A percentile compares a stretch with the other conserved stretches of the same genome.
Evolutionary conservation across 2,329 filamentous ascomycete species (phyloP).

Genomic region (Colletotrichum siamense): DNA sequence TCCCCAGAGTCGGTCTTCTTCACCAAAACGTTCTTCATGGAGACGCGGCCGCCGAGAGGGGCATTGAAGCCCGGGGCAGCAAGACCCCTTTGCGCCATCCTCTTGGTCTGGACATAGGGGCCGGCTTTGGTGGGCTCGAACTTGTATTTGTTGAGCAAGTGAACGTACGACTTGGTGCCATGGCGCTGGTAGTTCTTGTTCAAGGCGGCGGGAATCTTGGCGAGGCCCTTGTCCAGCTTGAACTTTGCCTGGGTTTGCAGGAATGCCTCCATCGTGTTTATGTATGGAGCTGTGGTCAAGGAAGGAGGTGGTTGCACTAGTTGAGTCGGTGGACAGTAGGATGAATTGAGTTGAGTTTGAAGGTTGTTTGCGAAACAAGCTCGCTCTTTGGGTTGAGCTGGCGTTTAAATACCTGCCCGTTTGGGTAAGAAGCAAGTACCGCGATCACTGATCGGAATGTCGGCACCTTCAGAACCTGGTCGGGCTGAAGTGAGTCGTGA

Average conservation of each 20-base stretch:
- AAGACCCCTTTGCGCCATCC: constrained; percentile 18
- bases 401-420: background rate
- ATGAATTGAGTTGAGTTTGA: background rate
- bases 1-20: constrained; percentile 3
- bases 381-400: background rate
- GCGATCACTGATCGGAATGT: background rate
- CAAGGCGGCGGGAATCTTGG: background rate
- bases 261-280: background rate
- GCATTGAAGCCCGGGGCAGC: constrained; percentile 11
- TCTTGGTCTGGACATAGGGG: constrained; percentile 11
- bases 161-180: constrained; percentile 14
- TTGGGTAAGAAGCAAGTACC: background rate
- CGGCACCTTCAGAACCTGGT: background rate
- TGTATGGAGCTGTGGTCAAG: background rate
- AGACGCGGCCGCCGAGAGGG: constrained; percentile 10
- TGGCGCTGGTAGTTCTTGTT: constrained; percentile 17
- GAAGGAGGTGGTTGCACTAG: background rate
- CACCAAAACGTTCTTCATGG: constrained; percentile 8
- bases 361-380: background rate
- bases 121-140: constrained; percentile 18
- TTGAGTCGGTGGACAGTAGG: background rate
- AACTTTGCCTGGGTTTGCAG: constrained; percentile 15
- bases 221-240: constrained; percentile 7
- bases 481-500: background rate
- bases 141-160: constrained; percentile 19